Evolutionary conservation across 352 stramenopile species (phyloP), one percentile per base, ranked within the genome.

Genomic region (Plasmopara muralis): DNA sequence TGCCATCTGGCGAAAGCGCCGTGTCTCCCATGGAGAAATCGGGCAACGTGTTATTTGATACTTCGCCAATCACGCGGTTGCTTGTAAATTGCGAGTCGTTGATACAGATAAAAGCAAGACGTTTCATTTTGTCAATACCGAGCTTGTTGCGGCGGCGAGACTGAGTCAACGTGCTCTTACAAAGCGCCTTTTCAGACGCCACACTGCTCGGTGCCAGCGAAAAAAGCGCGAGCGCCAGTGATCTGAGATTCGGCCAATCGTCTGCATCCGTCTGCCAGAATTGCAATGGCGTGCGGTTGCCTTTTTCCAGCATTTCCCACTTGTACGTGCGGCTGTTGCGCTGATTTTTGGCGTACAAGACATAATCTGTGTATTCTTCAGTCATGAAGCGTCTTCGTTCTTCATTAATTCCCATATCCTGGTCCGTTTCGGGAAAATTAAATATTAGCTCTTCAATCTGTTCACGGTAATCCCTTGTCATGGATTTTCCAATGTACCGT

Each of bases 401-500:
- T 53, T 89, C 74, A 44, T 82, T 85, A 9, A 87, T 41, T 4
- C 71, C 67, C 33, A 87, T 65, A 40, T 88, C 77, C 8, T 71
- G 53, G 33, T 89, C 78, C 2, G 72, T 81, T 47, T 89, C 77
- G 0, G 81, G 78, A 34, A 87, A 88, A 39, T 80, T 87, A 51
- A 89, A 89, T 35, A 92, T 88, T 13, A 88, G 33, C 43, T 89
- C 81, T 44, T 92, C 81, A 53, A 92, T 92, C 55, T 88, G 74
- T 43, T 92, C 81, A 14, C 81, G 74, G 56, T 92, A 88, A 10
- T 89, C 77, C 35, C 77, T 68, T 34, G 81, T 83, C 78, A 91
- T 87, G 8, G 81, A 87, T 53, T 88, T 88, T 48, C 78, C 81
- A 54, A 92, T 87, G 48, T 89, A 87, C 13, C 81, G 70, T 31